Percentiles rank a stretch among this genome's conserved stretches.
phyloP scores from a whole-genome alignment of 2,329 filamentous ascomycete species.

The Sordariomycetes sp. region DNA sequence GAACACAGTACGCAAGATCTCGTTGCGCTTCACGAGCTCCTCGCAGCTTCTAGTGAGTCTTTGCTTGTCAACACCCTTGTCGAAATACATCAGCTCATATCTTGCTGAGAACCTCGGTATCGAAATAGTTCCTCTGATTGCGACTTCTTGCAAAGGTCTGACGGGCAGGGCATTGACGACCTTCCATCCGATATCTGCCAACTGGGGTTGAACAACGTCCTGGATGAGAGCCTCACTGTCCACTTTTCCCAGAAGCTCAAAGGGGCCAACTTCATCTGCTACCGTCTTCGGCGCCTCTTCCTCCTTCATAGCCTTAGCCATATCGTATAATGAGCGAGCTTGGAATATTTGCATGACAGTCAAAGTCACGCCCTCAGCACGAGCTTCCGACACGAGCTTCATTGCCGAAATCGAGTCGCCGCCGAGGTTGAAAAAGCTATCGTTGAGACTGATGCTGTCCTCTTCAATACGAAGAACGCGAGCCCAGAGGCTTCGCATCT shows the following conservation, averaged over 20 bases:
- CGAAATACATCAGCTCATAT: constrained; percentile 57
- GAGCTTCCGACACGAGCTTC: constrained; percentile 48
- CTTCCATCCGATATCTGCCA: constrained; percentile 37
- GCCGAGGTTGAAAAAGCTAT: constrained; percentile 52
- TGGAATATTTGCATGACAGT: constrained; percentile 48
- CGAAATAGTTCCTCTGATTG: constrained; percentile 47
- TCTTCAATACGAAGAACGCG: constrained; percentile 32
- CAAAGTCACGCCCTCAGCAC: constrained; percentile 35
- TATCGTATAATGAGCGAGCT: constrained; percentile 36
- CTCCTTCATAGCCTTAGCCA: constrained; percentile 40
- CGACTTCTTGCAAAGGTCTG: constrained; percentile 49
- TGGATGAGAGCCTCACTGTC: constrained; percentile 34
- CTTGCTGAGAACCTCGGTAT: constrained; percentile 52
- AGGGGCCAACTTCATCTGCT: constrained; percentile 23
- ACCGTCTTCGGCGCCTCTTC: constrained; percentile 6
- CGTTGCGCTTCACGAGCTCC: constrained; percentile 49
- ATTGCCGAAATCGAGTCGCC: constrained; percentile 54
- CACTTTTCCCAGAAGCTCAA: constrained; percentile 34
- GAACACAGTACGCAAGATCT: constrained; percentile 59
- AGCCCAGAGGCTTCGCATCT: constrained; percentile 37
- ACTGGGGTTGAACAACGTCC: constrained; percentile 37
- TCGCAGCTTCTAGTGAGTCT: constrained; percentile 40
- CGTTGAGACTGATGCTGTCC: constrained; percentile 39
- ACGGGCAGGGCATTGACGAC: constrained; percentile 49
- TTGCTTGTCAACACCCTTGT: constrained; percentile 35